A percentile compares a stretch with the other conserved stretches of the same genome.
Conservation (phyloP, 2,329 filamentous ascomycete species). For the Capronia coronata region DNA sequence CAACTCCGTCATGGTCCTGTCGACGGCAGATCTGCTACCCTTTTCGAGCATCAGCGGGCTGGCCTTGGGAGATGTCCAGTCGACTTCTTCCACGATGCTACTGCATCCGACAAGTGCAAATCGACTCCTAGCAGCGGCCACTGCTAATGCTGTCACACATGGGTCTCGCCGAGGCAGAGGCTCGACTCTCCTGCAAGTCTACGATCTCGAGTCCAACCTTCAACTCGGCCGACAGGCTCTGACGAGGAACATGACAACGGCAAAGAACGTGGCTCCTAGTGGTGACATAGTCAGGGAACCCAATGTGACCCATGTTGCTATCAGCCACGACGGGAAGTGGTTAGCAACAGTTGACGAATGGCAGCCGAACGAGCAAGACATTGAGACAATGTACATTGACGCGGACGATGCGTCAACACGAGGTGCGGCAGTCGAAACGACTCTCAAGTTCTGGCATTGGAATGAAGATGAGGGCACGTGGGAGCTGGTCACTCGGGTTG, state of each 20-base stretch:
- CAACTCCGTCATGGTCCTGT: slow-evolving; percentile 85
- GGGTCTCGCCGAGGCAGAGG: slow-evolving; percentile 24
- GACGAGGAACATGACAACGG: slow-evolving; percentile 78
- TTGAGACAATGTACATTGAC: slow-evolving; percentile 48
- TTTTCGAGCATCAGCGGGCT: slow-evolving; percentile 67
- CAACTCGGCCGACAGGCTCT: slow-evolving; percentile 82
- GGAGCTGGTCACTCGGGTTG: slow-evolving; percentile 74
- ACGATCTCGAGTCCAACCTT: slow-evolving; percentile 72
- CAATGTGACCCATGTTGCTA: slow-evolving; percentile 64
- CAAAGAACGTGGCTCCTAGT: slow-evolving; percentile 67
- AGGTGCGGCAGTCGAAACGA: slow-evolving; percentile 52
- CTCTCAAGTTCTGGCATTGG: slow-evolving; percentile 85
- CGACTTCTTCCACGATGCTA: slow-evolving; percentile 36
- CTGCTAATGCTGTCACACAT: slow-evolving; percentile 35
- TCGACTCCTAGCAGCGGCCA: slow-evolving; percentile 62
- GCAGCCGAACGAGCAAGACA: slow-evolving; percentile 65
- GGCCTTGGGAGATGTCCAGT: slow-evolving; percentile 29
- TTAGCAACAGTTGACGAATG: slow-evolving; percentile 89
- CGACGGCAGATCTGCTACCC: slow-evolving; percentile 80
- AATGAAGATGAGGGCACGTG: slow-evolving; percentile 49
- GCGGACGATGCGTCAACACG: slow-evolving; percentile 10
- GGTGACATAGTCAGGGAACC: slow-evolving; percentile 69
- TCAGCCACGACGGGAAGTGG: slow-evolving; percentile 79
- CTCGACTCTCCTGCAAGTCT: slow-evolving; percentile 61
- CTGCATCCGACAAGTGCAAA: slow-evolving; percentile 58